phyloP scores from a whole-genome alignment of 73 alveolate species.

The Tetrahymena borealis region DNA sequence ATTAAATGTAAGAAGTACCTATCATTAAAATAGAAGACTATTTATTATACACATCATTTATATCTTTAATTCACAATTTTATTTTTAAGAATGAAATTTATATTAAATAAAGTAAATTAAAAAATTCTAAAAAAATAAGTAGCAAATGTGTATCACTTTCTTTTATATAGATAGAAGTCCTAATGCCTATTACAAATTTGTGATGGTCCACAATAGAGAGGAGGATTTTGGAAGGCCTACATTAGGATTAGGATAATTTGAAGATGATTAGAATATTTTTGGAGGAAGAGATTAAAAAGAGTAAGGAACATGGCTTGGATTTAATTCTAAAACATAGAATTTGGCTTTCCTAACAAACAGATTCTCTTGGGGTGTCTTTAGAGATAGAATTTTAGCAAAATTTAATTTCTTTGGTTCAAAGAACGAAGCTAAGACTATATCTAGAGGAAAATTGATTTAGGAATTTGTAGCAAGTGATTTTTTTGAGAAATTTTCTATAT shows the following conservation, averaged over 20 bases:
- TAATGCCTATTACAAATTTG: background rate
- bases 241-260: background rate
- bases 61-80: too few relatives aligned
- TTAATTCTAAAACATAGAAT: background rate
- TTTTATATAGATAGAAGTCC: background rate
- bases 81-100: too few relatives aligned
- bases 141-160: background rate
- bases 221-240: background rate
- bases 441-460: background rate
- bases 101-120: too few relatives aligned
- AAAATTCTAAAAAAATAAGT: background rate
- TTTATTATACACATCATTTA: too few relatives aligned
- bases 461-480: background rate
- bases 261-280: background rate
- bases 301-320: background rate
- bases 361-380: background rate
- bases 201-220: background rate
- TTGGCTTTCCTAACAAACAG: background rate
- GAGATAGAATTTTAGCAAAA: background rate
- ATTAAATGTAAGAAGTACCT: too few relatives aligned
- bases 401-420: background rate
- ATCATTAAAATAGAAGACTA: too few relatives aligned
- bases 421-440: background rate
- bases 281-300: background rate
- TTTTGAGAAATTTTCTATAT: background rate